Evolutionary conservation across 2,329 filamentous ascomycete genomes (phyloP), one percentile per base, ranked within the genome.

Genomic region (Penicillium sp.): DNA sequence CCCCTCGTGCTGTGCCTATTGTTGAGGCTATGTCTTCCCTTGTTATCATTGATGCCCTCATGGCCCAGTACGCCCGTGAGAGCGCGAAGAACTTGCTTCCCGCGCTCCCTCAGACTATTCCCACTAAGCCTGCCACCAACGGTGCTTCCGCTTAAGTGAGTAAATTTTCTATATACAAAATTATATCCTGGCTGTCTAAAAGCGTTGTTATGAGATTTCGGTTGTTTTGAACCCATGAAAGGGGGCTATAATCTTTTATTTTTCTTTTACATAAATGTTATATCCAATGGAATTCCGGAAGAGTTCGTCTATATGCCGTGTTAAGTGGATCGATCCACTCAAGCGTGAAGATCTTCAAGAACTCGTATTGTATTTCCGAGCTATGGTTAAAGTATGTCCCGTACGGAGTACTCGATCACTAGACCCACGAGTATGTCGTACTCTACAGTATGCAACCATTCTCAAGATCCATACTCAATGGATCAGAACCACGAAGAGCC

Each of bases 1-100:
- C 96, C 43, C 90, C 91, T 4, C 82, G 92, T 29, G 92, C 92
- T 3, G 87, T 97, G 18, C 76, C 77, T n/a, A 78, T 79, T 45
- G 76, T 79, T 29, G 92, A 97, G 80, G 86, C 88, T 38, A 97
- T 97, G 93, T 88, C 92, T 2, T 86, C 92, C 1, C 75, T 97
- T 55, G 89, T 91, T 4, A 79, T 97, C 53, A 92, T 96, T 75
- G 93, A 97, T 75, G 88, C 90, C 3, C 77, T 96, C 57, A 81
- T 96, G 80, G 87, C 89, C 45, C 93, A 97, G 79, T 87, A 90
- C 71, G 84, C 82, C 7, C 75, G 84, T 50, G 78, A 81, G 62
- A 74, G 71, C 40, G 73, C 79, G n/a, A 75, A 77, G 59, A 74
- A 70, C 55, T 59, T 76, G 50, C 71, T 81, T 21, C 79, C 79